Conservation (phyloP, 2,329 filamentous ascomycete genomes). For the Monilinia fructicola region DNA sequence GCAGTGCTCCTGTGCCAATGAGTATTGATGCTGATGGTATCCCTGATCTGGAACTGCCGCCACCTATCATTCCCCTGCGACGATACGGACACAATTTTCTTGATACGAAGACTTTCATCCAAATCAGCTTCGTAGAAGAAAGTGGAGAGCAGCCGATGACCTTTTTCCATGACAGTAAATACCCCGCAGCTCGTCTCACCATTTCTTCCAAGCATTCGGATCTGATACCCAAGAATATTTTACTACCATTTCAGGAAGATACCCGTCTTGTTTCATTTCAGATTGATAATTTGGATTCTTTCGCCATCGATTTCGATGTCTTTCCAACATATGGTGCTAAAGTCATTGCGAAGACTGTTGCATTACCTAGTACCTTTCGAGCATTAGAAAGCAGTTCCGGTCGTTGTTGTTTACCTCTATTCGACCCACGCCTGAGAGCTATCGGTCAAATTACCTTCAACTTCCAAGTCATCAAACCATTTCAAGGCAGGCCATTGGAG, state of each 20-base stretch:
- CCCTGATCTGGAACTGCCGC: constrained; percentile 85
- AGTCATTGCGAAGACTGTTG: constrained; percentile 93
- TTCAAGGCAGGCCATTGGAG: constrained; percentile 86
- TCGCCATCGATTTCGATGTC: constrained; percentile 94
- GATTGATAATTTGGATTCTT: constrained; percentile 87
- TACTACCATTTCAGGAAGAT: constrained; percentile 94
- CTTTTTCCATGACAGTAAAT: constrained; percentile 98
- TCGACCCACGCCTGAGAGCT: constrained; percentile 84
- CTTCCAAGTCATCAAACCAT: constrained; percentile 95
- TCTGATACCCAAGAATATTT: constrained; percentile 92
- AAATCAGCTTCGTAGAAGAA: constrained; percentile 78
- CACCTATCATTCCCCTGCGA: constrained; percentile 90
- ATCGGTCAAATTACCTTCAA: constrained; percentile 94
- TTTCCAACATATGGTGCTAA: constrained; percentile 97
- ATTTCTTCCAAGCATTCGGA: constrained; percentile 97
- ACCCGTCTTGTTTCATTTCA: constrained; percentile 93
- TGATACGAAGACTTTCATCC: constrained; percentile 94
- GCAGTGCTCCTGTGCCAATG: constrained; percentile 54
- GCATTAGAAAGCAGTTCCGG: constrained; percentile 72
- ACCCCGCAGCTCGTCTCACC: constrained; percentile 89
- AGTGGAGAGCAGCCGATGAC: constrained; percentile 71
- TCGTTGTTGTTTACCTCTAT: constrained; percentile 81
- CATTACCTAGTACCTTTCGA: constrained; percentile 82
- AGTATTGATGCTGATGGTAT: constrained; percentile 82
- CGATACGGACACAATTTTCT: constrained; percentile 98